Evolutionary conservation across 805 yeast species (phyloP), one percentile per base, ranked within the genome.

Genomic region (Kazachstania psychrophila): DNA sequence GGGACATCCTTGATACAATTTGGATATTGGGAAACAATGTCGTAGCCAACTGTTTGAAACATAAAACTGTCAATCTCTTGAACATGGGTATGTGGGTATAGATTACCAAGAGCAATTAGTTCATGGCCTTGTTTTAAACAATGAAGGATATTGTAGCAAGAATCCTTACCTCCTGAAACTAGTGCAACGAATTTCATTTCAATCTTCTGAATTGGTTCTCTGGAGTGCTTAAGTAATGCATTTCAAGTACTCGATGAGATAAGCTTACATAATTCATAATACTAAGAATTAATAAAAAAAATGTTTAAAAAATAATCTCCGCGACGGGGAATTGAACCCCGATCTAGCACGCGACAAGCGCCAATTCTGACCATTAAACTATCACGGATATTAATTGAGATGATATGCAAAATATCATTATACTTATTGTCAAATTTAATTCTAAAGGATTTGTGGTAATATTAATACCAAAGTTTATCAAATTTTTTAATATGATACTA

Each of bases 21-120:
- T 3, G 72, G 63, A 51, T 88, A 85, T 36, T 64, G 58, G 0
- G 72, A 69, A 2, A 92, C 67, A 3, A 82, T 73, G 43, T 81
- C 84, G 57, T 83, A 92, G 0, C 98, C 98, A 6, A 92, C 97
- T 0, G 98, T 92, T 60, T 92, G 98, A 59, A 84, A 92, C 98
- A 92, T 92, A 54, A 80, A 89, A 37, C 95, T 84, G 56, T 92
- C 96, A 37, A 92, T 62, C 57, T 92, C 98, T 46, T 77, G 79
- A 18, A 60, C 54, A 4, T 46, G 50, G 23, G 56, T 59, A 1
- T 69, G 68, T 1, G 96, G 96, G 49, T 76, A 75, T 42, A 92
- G 59, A 51, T 92, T 92, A 0, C 87, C 97, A 32, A 89, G 60
- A 1, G 95, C 96, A 0, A 74, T 74, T 5, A 92, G 64, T 48